Percentiles rank a stretch among this genome's conserved stretches.
These are phyloP conservation scores for Blastomyces gilchristii DNA, from an alignment of 2,329 filamentous ascomycete genomes.

Conservation along the genomic window DNA sequence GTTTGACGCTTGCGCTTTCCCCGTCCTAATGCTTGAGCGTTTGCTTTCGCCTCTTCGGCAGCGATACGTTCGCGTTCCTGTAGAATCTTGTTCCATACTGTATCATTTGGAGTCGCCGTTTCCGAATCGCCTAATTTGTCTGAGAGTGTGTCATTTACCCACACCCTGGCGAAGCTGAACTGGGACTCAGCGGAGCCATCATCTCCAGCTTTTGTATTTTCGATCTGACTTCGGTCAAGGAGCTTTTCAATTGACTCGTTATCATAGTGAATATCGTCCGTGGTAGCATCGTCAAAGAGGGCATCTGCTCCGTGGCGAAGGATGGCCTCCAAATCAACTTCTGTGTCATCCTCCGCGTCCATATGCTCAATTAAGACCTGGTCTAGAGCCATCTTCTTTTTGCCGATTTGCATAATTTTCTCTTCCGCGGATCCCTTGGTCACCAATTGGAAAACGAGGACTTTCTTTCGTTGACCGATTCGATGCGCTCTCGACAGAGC, in stretches of 20 bases:
- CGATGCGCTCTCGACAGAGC: constrained; percentile 88
- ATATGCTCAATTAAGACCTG: constrained; percentile 90
- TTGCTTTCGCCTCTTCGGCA: constrained; percentile 56
- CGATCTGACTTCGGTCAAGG: constrained; percentile 73
- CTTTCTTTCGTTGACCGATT: constrained; percentile 92
- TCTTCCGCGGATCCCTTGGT: constrained; percentile 84
- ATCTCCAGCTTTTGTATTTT: constrained; percentile 56
- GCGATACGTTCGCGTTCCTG: constrained; percentile 71
- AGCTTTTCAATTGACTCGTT: constrained; percentile 73
- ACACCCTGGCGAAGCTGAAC: constrained; percentile 84
- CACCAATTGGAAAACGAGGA: constrained; percentile 89
- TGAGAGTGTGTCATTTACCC: constrained; percentile 73
- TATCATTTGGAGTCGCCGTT: constrained; percentile 50
- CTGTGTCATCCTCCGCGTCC: constrained; percentile 69
- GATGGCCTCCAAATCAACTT: constrained; percentile 75
- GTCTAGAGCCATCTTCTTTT: constrained; percentile 91
- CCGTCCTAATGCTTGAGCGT: constrained; percentile 68
- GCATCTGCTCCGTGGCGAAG: constrained; percentile 78
- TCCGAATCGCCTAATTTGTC: constrained; percentile 49
- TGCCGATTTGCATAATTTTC: constrained; percentile 89
- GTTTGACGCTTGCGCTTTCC: constrained; percentile 61
- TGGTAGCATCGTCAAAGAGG: constrained; percentile 65
- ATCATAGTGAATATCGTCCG: constrained; percentile 70
- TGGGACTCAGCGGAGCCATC: constrained; percentile 63
- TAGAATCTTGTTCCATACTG: constrained; percentile 84